These are phyloP conservation scores for Boletellus sp. DNA, from an alignment of 1,284 basidiomycete genomes.

Conservation along the genomic window DNA sequence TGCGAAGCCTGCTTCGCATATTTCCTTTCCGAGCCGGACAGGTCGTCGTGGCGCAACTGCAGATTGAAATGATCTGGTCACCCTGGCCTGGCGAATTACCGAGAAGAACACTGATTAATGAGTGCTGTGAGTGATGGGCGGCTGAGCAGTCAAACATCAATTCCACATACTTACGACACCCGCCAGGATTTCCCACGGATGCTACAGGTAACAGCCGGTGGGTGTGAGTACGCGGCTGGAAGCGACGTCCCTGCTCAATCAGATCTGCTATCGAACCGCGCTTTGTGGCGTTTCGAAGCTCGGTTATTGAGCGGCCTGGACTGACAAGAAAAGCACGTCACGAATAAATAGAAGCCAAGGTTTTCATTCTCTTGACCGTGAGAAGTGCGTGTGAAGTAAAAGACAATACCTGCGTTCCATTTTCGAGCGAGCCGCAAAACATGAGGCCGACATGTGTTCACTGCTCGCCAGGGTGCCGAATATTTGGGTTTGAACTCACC, in stretches of 20 bases:
- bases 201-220: no score
- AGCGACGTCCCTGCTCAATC: no score
- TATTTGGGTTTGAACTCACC: constrained; percentile 7
- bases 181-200: not conserved
- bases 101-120: constrained; percentile 16
- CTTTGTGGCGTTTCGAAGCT: constrained; percentile 26
- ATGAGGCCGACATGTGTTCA: constrained; percentile 11
- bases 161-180: constrained; percentile 22
- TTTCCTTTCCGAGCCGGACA: not conserved
- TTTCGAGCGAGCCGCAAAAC: constrained; percentile 8
- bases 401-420: constrained; percentile 1
- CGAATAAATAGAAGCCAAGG: constrained; percentile 20
- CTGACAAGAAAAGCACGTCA: not conserved
- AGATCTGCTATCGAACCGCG: constrained; percentile 10
- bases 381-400: constrained; percentile 13
- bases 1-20: constrained; percentile 3
- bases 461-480: not conserved
- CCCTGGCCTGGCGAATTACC: constrained; percentile 1
- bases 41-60: not conserved
- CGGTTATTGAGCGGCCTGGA: not conserved
- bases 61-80: not conserved
- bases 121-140: constrained; percentile 7
- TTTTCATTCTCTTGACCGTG: constrained; percentile 21
- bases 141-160: constrained; percentile 3
- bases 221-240: no score